These are phyloP conservation scores for Glonium stellatum DNA, from an alignment of 495 filamentous ascomycete genomes.

Conservation along the genomic window DNA sequence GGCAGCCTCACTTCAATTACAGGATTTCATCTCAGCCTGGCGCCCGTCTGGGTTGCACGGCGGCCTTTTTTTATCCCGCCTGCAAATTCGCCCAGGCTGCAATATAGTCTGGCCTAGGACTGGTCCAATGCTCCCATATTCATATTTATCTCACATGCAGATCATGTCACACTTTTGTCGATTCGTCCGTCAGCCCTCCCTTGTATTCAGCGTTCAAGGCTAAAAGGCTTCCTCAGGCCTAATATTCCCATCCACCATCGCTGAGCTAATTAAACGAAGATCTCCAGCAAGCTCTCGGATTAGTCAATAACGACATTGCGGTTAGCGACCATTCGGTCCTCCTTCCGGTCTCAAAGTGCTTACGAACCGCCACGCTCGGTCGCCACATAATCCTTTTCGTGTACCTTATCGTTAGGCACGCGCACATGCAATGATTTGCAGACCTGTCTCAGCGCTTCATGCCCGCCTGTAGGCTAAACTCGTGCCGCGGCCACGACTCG, in stretches of 20 bases:
- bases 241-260: too few relatives aligned
- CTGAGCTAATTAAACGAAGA: constrained; percentile 3
- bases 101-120: neutral
- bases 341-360: constrained; percentile 1
- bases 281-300: neutral
- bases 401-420: neutral
- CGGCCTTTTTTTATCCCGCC: constrained; percentile 1
- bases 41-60: neutral
- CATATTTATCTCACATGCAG: neutral
- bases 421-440: neutral
- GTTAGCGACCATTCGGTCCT: neutral
- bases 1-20: neutral
- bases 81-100: neutral
- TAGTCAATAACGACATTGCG: constrained; percentile 1
- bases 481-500: neutral
- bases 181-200: neutral
- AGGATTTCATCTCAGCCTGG: neutral
- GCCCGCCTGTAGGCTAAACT: neutral
- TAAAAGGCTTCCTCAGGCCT: neutral
- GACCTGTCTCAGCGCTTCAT: neutral
- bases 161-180: neutral
- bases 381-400: neutral
- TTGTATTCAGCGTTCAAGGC: neutral
- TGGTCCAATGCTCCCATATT: neutral
- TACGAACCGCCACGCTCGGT: neutral